A percentile compares a stretch with the other conserved stretches of the same genome.
phyloP scores from a whole-genome alignment of 2,329 filamentous ascomycete species.

The Exophiala viscosa region DNA sequence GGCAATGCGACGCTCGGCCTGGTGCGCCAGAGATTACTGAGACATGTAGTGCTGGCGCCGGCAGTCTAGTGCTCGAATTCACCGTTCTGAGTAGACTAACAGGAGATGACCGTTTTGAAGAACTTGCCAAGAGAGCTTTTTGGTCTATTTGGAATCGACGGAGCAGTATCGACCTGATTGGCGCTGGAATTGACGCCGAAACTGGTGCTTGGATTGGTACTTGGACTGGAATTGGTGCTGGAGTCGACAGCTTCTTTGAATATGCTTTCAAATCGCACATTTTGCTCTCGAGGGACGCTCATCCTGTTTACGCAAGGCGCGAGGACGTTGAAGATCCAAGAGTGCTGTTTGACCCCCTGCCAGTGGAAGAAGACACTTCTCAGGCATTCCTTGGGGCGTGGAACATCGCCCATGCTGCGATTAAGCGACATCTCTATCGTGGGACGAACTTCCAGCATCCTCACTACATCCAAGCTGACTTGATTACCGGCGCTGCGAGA shows the following conservation, averaged over 20 bases:
- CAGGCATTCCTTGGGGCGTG: constrained; percentile 78
- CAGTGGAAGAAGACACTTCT: constrained; percentile 64
- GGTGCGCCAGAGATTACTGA: constrained; percentile 73
- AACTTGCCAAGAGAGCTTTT: constrained; percentile 84
- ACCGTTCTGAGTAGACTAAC: constrained; percentile 84
- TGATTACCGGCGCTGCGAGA: constrained; percentile 79
- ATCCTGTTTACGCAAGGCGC: constrained; percentile 34
- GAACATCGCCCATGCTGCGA: constrained; percentile 79
- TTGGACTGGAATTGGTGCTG: constrained; percentile 91
- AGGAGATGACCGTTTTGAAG: constrained; percentile 82
- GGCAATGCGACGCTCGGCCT: constrained; percentile 19
- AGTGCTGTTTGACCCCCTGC: constrained; percentile 63
- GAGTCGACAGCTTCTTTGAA: constrained; percentile 97
- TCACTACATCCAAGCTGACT: constrained; percentile 87
- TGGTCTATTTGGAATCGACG: constrained; percentile 93
- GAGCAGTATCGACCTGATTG: constrained; percentile 81
- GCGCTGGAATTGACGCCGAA: constrained; percentile 88
- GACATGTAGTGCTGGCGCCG: constrained; percentile 95
- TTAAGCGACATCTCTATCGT: constrained; percentile 88
- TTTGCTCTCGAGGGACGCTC: constrained; percentile 70
- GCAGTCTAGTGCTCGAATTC: constrained; percentile 90
- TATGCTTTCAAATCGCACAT: constrained; percentile 95
- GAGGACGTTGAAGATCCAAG: constrained; percentile 51
- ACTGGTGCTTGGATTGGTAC: constrained; percentile 82
- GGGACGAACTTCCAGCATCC: constrained; percentile 72